Base-by-base conservation (phyloP, 129 eudicot genomes). In the Solidago caesia region DNA sequence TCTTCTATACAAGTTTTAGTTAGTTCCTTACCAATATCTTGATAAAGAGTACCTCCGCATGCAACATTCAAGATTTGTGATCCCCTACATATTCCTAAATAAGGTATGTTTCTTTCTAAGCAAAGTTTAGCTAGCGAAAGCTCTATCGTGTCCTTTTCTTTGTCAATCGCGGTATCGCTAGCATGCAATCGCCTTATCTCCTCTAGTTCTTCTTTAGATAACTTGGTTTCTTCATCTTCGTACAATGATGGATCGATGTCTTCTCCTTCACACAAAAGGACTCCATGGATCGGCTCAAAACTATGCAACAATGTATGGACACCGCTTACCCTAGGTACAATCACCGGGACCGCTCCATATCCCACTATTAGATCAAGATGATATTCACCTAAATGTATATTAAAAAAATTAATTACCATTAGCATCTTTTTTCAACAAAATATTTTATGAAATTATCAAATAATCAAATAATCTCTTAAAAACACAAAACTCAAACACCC, bases 211-310 rank as follows among this genome's bases (percentile, higher is more conserved):
- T 91, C 96, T 0, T 77, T 74, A 0, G 98, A 86, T 26, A 92
- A 71, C 14, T 53, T 75, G 0, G 84, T 72, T 26, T 70, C 42
- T 42, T 91, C 93, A 0, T 84, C 75, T 15, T 86, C 80, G 58
- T 94, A 94, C 5, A 82, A 80, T 0, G 96, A 88, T 1, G 99
- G 99, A 47, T 94, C 99, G 39, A 94, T 85, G 75, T 94, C 99
- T 52, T 94, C 99, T 4, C 99, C 99, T 80, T 94, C 99, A 57
- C 99, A 94, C 9, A 94, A 84, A 66, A 94, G 99, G 64, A 94
- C 97, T 1, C 99, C 97, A 9, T 94, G 99, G 46, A 94, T 94
- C 0, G 99, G 97, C 79, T 91, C 97, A 13, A 94, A 94, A 74
- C 99, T 94, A 70, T 91, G 91, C 9, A 94, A 59, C 21, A 91